Evolutionary conservation across 139 green algal genomes (phyloP), one percentile per base, ranked within the genome.

Genomic region (Closterium sp.): DNA sequence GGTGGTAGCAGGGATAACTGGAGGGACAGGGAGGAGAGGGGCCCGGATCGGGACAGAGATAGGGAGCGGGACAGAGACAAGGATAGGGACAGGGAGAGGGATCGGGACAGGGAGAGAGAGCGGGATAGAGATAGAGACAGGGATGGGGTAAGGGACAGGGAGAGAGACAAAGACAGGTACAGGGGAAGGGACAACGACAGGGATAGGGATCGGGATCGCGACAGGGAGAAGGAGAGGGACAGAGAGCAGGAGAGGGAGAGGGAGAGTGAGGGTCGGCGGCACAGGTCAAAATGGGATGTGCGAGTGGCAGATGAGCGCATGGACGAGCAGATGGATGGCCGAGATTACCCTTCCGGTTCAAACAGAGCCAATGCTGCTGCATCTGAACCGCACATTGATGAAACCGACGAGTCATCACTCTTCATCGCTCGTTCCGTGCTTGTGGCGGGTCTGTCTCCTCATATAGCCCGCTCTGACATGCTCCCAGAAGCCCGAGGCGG

Each of bases 361-460:
- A 9, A 50, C 86, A 34, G 19, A 70, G 31, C 86, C 17, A 34
- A 22, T 89, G 31, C 31, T 5, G 86, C 86, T 89, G 2, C 17
- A 85, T 85, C 31, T 6, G 86, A 89, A 6, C 31, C 31, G 2
- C 31, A 89, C 17, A 34, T 89, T 4, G 31, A 89, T 24, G 86
- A 89, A 0, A 89, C 31, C 19, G 31, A 34, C 19, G 31, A 85
- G 86, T 73, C 31, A 22, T 89, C 86, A 0, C 62, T 87, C 28
- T 87, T 84, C 2, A 31, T 90, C 92, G 89, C 98, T 3, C 98
- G 98, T 92, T 97, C 96, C 0, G 96, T 97, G 85, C 95, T 99
- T 92, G 94, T 94, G 17, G 97, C 97, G 0, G 97, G 98, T 0
- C 95, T 99, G 86, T 97, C 97, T 79, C 97, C 98, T 4, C 98